Conservation (phyloP, 208 protist species). For the Acanthamoeba castellanii region DNA sequence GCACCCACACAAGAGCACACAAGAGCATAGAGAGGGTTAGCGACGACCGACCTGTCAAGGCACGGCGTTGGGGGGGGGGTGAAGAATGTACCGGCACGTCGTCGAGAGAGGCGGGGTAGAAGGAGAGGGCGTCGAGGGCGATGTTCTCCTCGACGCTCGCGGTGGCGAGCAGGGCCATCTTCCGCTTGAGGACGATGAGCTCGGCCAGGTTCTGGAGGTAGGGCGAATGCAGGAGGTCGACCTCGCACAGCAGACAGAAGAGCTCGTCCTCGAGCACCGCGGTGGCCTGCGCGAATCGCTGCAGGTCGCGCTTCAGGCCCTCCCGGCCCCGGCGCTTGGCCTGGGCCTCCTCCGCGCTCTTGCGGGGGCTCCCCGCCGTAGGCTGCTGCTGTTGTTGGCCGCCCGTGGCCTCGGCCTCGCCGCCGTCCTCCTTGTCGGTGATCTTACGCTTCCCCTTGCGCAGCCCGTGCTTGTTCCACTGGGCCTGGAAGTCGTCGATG, state of each 20-base stretch:
- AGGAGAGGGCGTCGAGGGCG: background rate
- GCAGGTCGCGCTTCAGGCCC: background rate
- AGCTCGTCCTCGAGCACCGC: constrained; percentile 4
- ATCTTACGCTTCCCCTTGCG: constrained; percentile 46
- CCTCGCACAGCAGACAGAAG: constrained; percentile 24
- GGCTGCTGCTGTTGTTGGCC: background rate
- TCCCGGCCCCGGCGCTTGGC: background rate
- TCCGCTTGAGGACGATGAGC: constrained; percentile 25
- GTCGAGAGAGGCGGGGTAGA: constrained; percentile 12
- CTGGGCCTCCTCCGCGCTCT: background rate
- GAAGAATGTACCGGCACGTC: background rate
- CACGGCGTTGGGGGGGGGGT: background rate
- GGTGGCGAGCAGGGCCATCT: background rate
- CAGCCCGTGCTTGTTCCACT: background rate
- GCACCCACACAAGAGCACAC: background rate
- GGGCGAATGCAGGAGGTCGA: constrained; percentile 20
- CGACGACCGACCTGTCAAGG: background rate
- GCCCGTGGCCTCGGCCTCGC: no score
- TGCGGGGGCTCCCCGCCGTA: background rate
- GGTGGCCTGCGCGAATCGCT: background rate
- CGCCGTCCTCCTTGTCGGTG: background rate
- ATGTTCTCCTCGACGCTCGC: background rate
- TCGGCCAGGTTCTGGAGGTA: constrained; percentile 38
- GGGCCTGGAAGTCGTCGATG: background rate
- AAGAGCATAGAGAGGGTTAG: background rate